phyloP scores from a whole-genome alignment of 768 basidiomycete species.

The Tricholoma sp. region DNA sequence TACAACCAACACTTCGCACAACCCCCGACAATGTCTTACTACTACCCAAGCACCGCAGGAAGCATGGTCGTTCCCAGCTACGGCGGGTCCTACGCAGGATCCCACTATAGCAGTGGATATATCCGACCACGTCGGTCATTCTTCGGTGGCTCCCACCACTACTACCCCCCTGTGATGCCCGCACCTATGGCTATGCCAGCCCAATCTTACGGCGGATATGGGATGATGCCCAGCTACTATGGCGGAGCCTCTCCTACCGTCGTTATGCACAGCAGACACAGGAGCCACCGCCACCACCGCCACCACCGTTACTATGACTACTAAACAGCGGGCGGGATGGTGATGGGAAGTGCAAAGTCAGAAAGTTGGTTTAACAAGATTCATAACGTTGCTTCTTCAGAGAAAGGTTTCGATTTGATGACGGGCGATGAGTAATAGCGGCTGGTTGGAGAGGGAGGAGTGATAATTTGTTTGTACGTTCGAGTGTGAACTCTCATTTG shows the following conservation, averaged over 20 bases:
- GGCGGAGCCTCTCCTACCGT: neutral
- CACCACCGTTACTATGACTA: neutral
- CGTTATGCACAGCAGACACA: neutral
- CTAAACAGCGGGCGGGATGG: neutral
- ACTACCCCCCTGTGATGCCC: conserved; percentile 9
- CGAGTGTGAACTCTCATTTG: neutral
- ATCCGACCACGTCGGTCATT: neutral
- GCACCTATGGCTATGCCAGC: conserved; percentile 12
- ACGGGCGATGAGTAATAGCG: neutral
- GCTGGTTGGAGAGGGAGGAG: neutral
- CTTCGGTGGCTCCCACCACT: conserved; percentile 5
- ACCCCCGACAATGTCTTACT: conserved; percentile 13
- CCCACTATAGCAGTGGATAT: conserved; percentile 8
- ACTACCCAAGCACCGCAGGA: conserved; percentile 15
- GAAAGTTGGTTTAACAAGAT: neutral
- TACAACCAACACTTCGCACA: neutral
- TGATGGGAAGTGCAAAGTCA: neutral
- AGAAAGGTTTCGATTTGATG: neutral
- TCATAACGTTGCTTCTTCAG: neutral
- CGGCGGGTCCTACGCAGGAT: conserved; percentile 7
- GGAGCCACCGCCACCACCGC: neutral
- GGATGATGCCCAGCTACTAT: neutral
- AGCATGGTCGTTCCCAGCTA: conserved; percentile 15
- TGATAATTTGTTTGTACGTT: neutral
- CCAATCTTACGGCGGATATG: conserved; percentile 5